Conservation (phyloP, 805 yeast genomes). For the Cyberlindnera americana region DNA sequence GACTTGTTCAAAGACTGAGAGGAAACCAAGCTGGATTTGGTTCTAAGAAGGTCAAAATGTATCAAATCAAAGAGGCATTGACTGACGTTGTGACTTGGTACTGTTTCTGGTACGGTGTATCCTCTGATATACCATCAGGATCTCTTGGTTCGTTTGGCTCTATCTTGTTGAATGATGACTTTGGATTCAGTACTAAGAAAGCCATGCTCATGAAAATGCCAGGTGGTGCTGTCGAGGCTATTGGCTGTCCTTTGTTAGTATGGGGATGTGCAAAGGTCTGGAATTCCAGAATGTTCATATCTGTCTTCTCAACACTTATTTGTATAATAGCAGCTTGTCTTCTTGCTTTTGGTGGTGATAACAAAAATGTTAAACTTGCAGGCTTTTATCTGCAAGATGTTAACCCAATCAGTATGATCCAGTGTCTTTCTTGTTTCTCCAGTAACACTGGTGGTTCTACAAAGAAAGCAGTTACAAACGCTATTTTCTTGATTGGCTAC, state of each 20-base stretch:
- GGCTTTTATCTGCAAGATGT: slow-evolving; percentile 7
- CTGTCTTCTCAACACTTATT: slow-evolving; percentile 27
- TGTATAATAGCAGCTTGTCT: slow-evolving; percentile 24
- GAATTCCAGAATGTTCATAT: slow-evolving; percentile 27
- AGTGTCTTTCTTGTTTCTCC: slow-evolving; percentile 27
- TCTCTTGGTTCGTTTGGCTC: slow-evolving; percentile 3
- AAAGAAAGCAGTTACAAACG: slow-evolving; percentile 57
- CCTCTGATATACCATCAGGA: slow-evolving; percentile 1
- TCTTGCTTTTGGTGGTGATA: slow-evolving; percentile 30
- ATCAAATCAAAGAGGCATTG: slow-evolving; percentile 1
- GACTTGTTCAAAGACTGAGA: not conserved
- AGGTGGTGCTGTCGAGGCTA: slow-evolving; percentile 24
- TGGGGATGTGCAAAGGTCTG: not conserved
- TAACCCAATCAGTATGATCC: slow-evolving; percentile 31
- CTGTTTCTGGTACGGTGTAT: not conserved
- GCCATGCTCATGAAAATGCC: slow-evolving; percentile 28
- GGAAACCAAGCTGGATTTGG: slow-evolving; percentile 1
- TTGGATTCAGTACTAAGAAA: slow-evolving; percentile 22
- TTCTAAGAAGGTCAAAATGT: not conserved
- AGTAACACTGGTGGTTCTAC: slow-evolving; percentile 67
- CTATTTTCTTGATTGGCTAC: slow-evolving; percentile 56
- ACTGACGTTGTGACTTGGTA: slow-evolving; percentile 1
- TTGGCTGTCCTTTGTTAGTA: slow-evolving; percentile 16
- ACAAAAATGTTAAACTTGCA: slow-evolving; percentile 6
- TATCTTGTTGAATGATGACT: slow-evolving; percentile 7